Evolutionary conservation across 1,139 yeast species (phyloP).

Genomic region (Nakaseomyces kungkrabaensis): DNA sequence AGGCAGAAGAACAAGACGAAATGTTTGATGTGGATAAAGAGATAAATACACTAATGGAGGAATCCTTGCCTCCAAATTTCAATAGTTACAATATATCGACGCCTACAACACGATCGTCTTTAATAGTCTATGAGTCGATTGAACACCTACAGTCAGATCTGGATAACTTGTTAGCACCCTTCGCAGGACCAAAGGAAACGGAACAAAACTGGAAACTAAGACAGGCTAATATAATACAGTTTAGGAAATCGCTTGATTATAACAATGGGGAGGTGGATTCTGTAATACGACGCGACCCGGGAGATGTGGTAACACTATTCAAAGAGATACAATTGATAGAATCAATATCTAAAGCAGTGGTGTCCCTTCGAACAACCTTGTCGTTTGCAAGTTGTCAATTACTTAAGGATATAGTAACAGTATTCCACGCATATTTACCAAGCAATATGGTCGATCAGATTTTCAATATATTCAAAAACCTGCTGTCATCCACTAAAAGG

Average conservation of each 20-base stretch:
- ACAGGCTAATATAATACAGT: slow-evolving; percentile 48
- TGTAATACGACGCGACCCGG: slow-evolving; percentile 33
- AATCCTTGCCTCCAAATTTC: slow-evolving; percentile 1
- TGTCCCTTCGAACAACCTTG: slow-evolving; percentile 76
- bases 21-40: not conserved
- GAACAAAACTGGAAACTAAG: slow-evolving; percentile 79
- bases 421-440: slow-evolving; percentile 45
- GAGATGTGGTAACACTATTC: slow-evolving; percentile 33
- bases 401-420: slow-evolving; percentile 59
- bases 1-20: not conserved
- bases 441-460: slow-evolving; percentile 47
- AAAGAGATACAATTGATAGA: slow-evolving; percentile 36
- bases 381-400: slow-evolving; percentile 68
- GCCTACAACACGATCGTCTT: not conserved
- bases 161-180: slow-evolving; percentile 34
- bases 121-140: slow-evolving; percentile 20
- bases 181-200: slow-evolving; percentile 67
- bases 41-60: not conserved
- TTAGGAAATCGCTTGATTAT: slow-evolving; percentile 57
- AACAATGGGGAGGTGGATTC: slow-evolving; percentile 25
- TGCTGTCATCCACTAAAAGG: slow-evolving; percentile 68
- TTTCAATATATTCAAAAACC: slow-evolving; percentile 46
- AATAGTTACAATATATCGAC: not conserved
- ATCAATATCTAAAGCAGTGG: slow-evolving; percentile 57
- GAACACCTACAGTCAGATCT: slow-evolving; percentile 33